Evolutionary conservation across 2,329 filamentous ascomycete species (phyloP).

Genomic region (Stachybotrys chartarum): DNA sequence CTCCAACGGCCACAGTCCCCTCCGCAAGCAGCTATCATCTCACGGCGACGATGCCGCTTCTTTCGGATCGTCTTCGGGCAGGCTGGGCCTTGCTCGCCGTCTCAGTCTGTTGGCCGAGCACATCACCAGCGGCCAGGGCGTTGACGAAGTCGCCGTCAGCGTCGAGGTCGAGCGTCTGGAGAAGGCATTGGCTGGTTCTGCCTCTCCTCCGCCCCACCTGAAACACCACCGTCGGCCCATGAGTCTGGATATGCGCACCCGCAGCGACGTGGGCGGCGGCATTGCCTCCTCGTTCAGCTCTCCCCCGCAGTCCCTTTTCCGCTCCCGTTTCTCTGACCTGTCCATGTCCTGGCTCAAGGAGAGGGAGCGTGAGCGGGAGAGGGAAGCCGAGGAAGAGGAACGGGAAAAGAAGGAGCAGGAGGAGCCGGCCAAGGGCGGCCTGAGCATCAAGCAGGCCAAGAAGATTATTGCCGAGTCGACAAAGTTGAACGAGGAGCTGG

Average conservation of each 20-base stretch:
- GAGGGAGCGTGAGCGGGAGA: constrained; percentile 15
- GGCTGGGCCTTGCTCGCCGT: constrained; percentile 32
- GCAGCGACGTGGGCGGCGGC: constrained; percentile 10
- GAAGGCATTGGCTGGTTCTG: constrained; percentile 14
- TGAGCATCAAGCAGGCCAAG: constrained; percentile 27
- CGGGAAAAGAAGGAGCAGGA: constrained; percentile 18
- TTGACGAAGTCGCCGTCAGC: constrained; percentile 28
- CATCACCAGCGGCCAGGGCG: constrained; percentile 23
- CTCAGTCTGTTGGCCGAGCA: constrained; percentile 31
- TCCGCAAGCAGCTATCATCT: constrained; percentile 19
- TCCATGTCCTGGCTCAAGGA: constrained; percentile 26
- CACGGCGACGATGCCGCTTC: background rate
- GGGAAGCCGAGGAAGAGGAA: constrained; percentile 14
- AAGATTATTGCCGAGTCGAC: constrained; percentile 26
- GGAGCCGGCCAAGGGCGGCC: constrained; percentile 18
- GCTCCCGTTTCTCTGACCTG: constrained; percentile 31
- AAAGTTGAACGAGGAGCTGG: constrained; percentile 43
- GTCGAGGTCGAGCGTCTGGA: constrained; percentile 31
- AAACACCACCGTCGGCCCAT: constrained; percentile 4
- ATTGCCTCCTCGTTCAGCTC: constrained; percentile 23
- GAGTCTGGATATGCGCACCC: constrained; percentile 18
- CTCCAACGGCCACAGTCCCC: constrained; percentile 22
- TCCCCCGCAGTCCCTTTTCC: constrained; percentile 26
- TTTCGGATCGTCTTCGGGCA: background rate
- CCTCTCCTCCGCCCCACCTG: background rate